phyloP scores from a whole-genome alignment of 768 basidiomycete genomes.

The Leucosporidium scottii region DNA sequence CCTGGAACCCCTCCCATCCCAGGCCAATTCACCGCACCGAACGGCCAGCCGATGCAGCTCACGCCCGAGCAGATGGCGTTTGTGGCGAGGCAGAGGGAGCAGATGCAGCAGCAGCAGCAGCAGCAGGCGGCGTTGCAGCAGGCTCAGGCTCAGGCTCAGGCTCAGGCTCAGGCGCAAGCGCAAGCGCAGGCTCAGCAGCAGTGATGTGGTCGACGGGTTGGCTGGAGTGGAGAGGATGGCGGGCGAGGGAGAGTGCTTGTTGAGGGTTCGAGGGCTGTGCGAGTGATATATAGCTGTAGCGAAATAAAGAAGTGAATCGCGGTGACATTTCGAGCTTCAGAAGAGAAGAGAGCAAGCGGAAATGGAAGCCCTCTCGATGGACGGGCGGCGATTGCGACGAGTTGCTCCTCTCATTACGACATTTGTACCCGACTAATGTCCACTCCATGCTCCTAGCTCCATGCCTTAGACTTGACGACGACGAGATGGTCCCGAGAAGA shows the following conservation, averaged over 20 bases:
- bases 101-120: neutral
- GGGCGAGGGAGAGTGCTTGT: neutral
- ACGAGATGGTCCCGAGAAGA: conserved; percentile 35
- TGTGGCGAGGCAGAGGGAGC: too few relatives aligned
- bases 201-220: neutral
- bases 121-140: neutral
- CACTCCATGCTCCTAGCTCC: neutral
- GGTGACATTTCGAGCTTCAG: neutral
- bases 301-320: neutral
- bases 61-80: conserved; percentile 18
- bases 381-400: neutral
- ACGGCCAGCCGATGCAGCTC: conserved; percentile 5
- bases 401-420: neutral
- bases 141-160: neutral
- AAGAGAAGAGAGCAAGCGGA: neutral
- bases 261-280: neutral
- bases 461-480: conserved; percentile 29
- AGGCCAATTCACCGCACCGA: too few relatives aligned
- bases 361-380: neutral
- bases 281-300: neutral
- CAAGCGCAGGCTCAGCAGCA: neutral
- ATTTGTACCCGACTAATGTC: neutral
- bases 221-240: neutral
- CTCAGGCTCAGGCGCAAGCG: too few relatives aligned
- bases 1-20: too few relatives aligned